Evolutionary conservation across 148 eudicot genomes (phyloP), one percentile per base, ranked within the genome.

Genomic region (Camellia granthamiana): DNA sequence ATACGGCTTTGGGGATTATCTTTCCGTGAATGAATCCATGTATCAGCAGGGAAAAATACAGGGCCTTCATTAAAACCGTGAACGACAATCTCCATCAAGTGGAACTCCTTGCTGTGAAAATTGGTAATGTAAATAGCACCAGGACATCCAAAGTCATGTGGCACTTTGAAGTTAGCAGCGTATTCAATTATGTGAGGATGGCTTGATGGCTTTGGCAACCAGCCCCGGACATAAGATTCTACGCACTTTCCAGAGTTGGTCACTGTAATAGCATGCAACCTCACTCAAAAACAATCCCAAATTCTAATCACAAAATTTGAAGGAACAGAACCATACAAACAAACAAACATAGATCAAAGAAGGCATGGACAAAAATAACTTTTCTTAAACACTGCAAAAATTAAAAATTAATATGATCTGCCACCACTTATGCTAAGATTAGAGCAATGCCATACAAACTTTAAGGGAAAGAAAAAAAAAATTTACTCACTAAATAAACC

Each of bases 1-100:
- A 93, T 96, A 85, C 99, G 84, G 84, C 93, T 93, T 62, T 92
- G 95, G 56, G 92, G 92, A 82, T 93, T 88, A 82, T 92, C 88
- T 70, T 87, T 85, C 19, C 84, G 82, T 1, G 99, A 87, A 71
- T 96, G 94, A 67, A 96, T 92, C 99, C 99, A 96, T 15, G 99
- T 86, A 83, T 91, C 80, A 16, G 92, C 97, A 12, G 90, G 89
- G 87, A 96, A 96, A 86, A 84, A 84, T 0, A 91, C 3, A 51
- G 89, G 91, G 18, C 90, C 93, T 12, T 83, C 88, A 15, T 80
- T 74, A 42, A 91, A 89, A 51, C 93, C 94, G 60, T 88, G 91
- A 69, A 95, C 75, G 52, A 90, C 88, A 75, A 95, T 78, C 79
- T 95, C 95, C 67, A 88, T 89, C 85, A 93, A 84, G 88, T 87